Percentiles rank a stretch among this genome's conserved stretches.
Evolutionary conservation across 2,329 filamentous ascomycete genomes (phyloP).

Genomic region (Lanzia echinophila): DNA sequence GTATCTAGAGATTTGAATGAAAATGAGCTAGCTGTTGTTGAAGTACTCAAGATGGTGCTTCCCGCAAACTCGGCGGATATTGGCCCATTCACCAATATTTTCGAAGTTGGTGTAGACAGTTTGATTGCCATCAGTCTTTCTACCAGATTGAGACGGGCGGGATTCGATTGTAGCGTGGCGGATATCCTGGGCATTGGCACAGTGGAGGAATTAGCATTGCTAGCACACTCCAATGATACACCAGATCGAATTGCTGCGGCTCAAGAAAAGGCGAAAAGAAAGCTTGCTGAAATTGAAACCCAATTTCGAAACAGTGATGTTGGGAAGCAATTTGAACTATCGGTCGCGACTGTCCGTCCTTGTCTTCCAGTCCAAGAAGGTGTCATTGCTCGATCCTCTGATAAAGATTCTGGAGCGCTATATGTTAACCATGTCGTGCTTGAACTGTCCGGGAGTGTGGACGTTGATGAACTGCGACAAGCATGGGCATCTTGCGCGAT

Average conservation of each 20-base stretch:
- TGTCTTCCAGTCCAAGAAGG: conserved; percentile 33
- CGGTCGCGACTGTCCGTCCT: conserved; percentile 15
- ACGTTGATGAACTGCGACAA: conserved; percentile 14
- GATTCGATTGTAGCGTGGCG: not conserved
- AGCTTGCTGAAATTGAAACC: not conserved
- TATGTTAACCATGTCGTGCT: conserved; percentile 30
- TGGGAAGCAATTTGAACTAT: not conserved
- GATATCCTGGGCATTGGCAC: not conserved
- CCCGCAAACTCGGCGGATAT: not conserved
- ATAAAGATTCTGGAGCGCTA: conserved; percentile 21
- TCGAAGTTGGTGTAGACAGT: not conserved
- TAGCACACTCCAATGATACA: not conserved
- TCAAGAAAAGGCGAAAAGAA: not conserved
- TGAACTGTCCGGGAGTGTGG: conserved; percentile 15
- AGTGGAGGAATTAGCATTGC: not conserved
- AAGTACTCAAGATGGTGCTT: conserved; percentile 2
- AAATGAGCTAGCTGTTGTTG: not conserved
- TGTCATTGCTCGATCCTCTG: conserved; percentile 31
- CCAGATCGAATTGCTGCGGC: not conserved
- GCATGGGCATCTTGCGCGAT: conserved; percentile 10
- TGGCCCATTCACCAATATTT: not conserved
- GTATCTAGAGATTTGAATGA: not conserved
- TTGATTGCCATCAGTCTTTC: conserved; percentile 2
- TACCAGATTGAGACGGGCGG: not conserved
- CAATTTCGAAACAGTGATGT: not conserved